Conservation (phyloP, 768 basidiomycete genomes). For the Tricholoma furcatifolium region DNA sequence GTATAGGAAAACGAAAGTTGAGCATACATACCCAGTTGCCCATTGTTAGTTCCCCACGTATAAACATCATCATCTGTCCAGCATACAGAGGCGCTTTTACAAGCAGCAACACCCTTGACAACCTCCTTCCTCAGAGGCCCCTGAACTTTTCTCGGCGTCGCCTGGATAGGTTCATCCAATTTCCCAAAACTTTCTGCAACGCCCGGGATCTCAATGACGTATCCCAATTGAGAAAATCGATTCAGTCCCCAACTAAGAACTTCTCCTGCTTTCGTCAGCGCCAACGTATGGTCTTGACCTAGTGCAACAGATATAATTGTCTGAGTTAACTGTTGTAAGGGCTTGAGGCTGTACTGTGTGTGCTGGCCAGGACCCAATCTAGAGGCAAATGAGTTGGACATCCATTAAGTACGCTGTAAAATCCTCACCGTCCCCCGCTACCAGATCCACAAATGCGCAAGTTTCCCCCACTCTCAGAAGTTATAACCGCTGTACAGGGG, state of each 20-base stretch:
- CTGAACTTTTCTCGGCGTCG: conserved; percentile 69
- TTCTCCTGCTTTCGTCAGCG: conserved; percentile 76
- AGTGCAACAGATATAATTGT: conserved; percentile 69
- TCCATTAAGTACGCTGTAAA: not conserved
- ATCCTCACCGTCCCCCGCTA: conserved; percentile 72
- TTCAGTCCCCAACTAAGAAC: conserved; percentile 91
- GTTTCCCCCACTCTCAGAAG: conserved; percentile 70
- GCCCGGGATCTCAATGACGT: conserved; percentile 60
- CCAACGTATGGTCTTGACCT: conserved; percentile 94
- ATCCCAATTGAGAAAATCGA: conserved; percentile 87
- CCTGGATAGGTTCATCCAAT: conserved; percentile 74
- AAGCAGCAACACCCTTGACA: conserved; percentile 82
- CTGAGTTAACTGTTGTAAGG: conserved; percentile 55
- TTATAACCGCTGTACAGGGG: conserved; percentile 50
- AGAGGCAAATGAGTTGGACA: conserved; percentile 4
- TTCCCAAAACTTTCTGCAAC: conserved; percentile 34
- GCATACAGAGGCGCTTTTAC: conserved; percentile 83
- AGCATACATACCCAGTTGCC: conserved; percentile 75
- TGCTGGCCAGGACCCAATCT: conserved; percentile 77
- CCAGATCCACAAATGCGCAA: conserved; percentile 89
- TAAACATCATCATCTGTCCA: conserved; percentile 75
- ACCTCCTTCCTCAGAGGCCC: conserved; percentile 76
- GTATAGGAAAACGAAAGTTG: not conserved
- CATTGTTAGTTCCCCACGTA: conserved; percentile 93
- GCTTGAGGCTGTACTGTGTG: conserved; percentile 72